A percentile compares a stretch with the other conserved stretches of the same genome.
Evolutionary conservation across 306 rosid genomes (phyloP).

Genomic region (Begonia loranthoides): DNA sequence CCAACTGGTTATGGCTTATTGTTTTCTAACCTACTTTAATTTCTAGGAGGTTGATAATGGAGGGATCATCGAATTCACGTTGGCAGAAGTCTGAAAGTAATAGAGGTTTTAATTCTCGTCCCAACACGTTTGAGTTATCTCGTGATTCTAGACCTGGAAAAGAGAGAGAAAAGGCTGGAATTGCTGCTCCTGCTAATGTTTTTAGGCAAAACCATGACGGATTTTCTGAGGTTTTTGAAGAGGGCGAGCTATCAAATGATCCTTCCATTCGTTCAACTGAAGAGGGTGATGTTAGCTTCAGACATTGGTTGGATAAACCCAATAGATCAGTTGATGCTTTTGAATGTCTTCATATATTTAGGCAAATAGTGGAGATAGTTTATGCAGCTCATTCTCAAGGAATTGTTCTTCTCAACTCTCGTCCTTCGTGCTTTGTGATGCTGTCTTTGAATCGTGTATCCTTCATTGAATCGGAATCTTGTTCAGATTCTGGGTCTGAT

Average conservation of each 20-base stretch:
- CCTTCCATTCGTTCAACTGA: constrained; percentile 33
- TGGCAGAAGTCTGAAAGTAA: constrained; percentile 47
- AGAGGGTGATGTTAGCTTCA: constrained; percentile 81
- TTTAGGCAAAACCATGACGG: constrained; percentile 27
- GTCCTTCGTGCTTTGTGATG: constrained; percentile 96
- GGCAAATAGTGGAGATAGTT: constrained; percentile 80
- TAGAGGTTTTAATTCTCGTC: constrained; percentile 37
- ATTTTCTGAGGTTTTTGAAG: constrained; percentile 39
- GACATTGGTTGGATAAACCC: constrained; percentile 89
- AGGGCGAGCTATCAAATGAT: constrained; percentile 36
- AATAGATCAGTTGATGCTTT: constrained; percentile 55
- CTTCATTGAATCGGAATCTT: constrained; percentile 87
- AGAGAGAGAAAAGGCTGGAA: constrained; percentile 36
- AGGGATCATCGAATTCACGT: constrained; percentile 58
- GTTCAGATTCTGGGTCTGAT: constrained; percentile 87
- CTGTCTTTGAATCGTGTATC: constrained; percentile 86
- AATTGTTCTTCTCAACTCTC: constrained; percentile 81
- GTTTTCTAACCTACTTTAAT: too few species aligned
- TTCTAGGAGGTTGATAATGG: constrained; percentile 55
- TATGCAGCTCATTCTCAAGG: constrained; percentile 73
- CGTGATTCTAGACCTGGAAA: constrained; percentile 30
- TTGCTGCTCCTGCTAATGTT: constrained; percentile 10
- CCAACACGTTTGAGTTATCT: constrained; percentile 11
- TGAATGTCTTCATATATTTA: constrained; percentile 77
- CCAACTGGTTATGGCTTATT: too few species aligned